phyloP scores from a whole-genome alignment of 2,329 filamentous ascomycete genomes.

The Lachnellula hyalina region DNA sequence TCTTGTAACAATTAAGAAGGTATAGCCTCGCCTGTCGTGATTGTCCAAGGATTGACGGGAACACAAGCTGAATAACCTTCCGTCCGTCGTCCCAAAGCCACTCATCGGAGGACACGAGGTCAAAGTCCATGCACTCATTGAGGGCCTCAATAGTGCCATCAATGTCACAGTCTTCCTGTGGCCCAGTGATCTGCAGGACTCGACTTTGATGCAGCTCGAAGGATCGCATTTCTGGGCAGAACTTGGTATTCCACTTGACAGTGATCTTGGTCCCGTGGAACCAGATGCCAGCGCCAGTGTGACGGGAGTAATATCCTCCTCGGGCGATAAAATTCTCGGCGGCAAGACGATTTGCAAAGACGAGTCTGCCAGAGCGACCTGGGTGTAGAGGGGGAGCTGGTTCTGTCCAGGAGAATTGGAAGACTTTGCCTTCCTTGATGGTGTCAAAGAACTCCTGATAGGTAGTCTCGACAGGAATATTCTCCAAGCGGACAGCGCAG shows the following conservation, averaged over 20 bases:
- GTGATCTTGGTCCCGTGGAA: constrained; percentile 5
- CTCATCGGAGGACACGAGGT: not conserved
- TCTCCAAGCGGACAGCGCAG: not conserved
- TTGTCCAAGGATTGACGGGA: constrained; percentile 4
- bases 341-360: not conserved
- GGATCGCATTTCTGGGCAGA: not conserved
- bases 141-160: constrained; percentile 4
- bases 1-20: not conserved
- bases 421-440: not conserved
- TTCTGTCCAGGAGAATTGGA: not conserved
- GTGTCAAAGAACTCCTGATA: not conserved
- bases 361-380: not conserved
- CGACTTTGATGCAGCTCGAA: constrained; percentile 7
- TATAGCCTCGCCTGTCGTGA: constrained; percentile 5
- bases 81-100: not conserved
- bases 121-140: constrained; percentile 8
- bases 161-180: not conserved
- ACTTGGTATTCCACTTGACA: constrained; percentile 12
- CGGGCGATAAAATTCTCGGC: not conserved
- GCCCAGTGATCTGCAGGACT: constrained; percentile 9
- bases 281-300: not conserved
- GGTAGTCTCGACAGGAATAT: not conserved
- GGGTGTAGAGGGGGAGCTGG: not conserved
- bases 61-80: constrained; percentile 3
- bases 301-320: not conserved